These are phyloP conservation scores for Pouteria campechiana DNA, from an alignment of 179 eudicot species.

Conservation along the genomic window DNA sequence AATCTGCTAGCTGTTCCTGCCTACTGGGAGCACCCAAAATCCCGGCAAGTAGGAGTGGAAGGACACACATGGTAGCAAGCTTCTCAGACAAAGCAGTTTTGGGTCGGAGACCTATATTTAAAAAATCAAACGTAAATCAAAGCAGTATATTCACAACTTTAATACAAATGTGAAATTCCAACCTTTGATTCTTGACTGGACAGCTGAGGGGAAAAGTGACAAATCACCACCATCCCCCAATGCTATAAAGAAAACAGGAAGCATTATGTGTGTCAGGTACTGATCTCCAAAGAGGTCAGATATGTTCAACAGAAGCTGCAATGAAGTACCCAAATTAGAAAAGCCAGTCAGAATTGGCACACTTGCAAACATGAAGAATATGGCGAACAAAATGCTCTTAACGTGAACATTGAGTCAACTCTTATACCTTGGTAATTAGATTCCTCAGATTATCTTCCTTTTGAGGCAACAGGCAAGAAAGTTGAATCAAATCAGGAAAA, in stretches of 20 bases:
- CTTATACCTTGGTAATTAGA: conserved; percentile 55
- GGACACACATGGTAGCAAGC: conserved; percentile 66
- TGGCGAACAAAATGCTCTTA: conserved; percentile 1
- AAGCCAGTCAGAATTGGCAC: neutral
- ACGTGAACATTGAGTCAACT: conserved; percentile 1
- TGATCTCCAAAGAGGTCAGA: conserved; percentile 66
- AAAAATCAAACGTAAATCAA: neutral
- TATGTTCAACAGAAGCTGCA: conserved; percentile 78
- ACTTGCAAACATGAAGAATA: neutral
- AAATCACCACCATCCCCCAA: conserved; percentile 75
- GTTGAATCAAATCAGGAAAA: conserved; percentile 68
- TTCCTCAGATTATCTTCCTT: conserved; percentile 81
- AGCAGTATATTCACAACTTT: neutral
- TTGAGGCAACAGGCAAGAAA: conserved; percentile 72
- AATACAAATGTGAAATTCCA: neutral
- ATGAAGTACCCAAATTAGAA: neutral
- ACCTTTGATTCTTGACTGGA: conserved; percentile 65
- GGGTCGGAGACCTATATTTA: conserved; percentile 59
- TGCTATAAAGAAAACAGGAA: conserved; percentile 76
- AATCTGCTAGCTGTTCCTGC: conserved; percentile 54
- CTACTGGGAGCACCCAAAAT: conserved; percentile 70
- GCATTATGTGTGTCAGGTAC: conserved; percentile 71
- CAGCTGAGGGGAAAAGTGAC: conserved; percentile 43
- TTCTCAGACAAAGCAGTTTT: conserved; percentile 53
- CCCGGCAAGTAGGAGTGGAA: conserved; percentile 86